phyloP scores from a whole-genome alignment of 2,329 filamentous ascomycete species.

The Botrytis squamosa region DNA sequence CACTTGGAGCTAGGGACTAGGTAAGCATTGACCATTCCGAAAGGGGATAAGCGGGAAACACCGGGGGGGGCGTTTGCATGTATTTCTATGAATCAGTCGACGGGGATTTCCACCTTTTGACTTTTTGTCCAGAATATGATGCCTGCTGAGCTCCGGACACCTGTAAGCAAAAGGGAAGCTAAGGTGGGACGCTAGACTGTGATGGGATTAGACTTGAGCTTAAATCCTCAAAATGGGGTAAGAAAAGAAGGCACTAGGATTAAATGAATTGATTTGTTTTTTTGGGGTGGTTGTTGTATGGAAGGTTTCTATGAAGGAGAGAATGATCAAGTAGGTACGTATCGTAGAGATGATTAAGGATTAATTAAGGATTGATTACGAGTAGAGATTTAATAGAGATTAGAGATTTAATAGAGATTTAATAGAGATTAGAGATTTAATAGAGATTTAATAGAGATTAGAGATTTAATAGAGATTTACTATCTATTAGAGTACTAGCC shows the following conservation, averaged over 20 bases:
- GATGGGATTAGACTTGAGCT: not conserved
- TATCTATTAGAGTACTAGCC: too few relatives aligned
- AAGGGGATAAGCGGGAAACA: not conserved
- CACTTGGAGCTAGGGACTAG: not conserved
- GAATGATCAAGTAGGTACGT: too few relatives aligned
- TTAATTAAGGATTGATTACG: too few relatives aligned
- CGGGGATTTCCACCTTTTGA: not conserved
- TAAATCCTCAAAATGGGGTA: conserved; percentile 6
- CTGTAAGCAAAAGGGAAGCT: not conserved
- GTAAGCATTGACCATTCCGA: not conserved
- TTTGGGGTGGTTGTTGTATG: not conserved
- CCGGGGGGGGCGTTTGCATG: not conserved
- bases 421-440: too few relatives aligned
- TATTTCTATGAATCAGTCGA: not conserved
- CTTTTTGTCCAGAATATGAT: not conserved
- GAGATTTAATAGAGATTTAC: too few relatives aligned
- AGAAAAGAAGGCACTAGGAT: not conserved
- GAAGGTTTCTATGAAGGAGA: not conserved
- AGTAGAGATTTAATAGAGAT: too few relatives aligned
- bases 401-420: too few relatives aligned
- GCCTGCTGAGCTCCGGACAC: not conserved
- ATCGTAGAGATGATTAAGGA: too few relatives aligned
- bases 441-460: too few relatives aligned
- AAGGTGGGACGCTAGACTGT: fast-evolving
- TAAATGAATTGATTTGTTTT: not conserved